Base-by-base conservation (phyloP, 768 basidiomycete genomes). In the Filobasidium floriforme region DNA sequence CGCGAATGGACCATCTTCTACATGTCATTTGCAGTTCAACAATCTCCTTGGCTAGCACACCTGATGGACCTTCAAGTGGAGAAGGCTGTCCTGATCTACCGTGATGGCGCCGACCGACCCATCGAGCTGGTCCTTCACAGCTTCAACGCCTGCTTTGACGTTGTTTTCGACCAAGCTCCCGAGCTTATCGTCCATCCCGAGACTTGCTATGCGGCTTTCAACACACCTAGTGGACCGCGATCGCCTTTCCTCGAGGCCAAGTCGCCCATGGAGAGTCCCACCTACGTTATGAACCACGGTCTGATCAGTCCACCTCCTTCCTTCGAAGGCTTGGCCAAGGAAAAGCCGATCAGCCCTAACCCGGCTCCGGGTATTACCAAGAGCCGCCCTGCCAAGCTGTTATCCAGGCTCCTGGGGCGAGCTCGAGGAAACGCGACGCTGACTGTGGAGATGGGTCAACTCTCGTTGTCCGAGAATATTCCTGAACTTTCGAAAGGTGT, bases 11-110 rank as follows among this genome's bases (percentile, higher is more conserved):
- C 41, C 29, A 40, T 59, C 10, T 59, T 59, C 24, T 41, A 29
- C 43, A 28, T 51, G 72, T 70, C 43, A 11, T 46, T 76, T 7
- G 41, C 67, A 32, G 70, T 75, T 28, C 71, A 74, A n/a, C 73
- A 76, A 43, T 69, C 59, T 14, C 65, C 72, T 29, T 66, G 55
- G 67, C 43, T 74, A 61, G 65, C 68, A 18, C 59, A 63, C 10
- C 40, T 73, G 29, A 19, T 74, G 46, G 69, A 72, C 10, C 19
- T 74, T 15, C 66, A 69, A 15, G 46, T 74, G 28, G 24, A 40
- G 29, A 65, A 73, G 59, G 51, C 66, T 29, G 5, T 15, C 24
- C n/a, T 57, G 18, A 24, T 28, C 54, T 57, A 57, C 26, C 52
- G 67, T 11, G 26, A 71, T 44, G 61, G 70, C 41, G 55, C 66